A percentile compares a stretch with the other conserved stretches of the same genome.
Conservation (phyloP, 352 stramenopile species). For the Ophiocytium majus region DNA sequence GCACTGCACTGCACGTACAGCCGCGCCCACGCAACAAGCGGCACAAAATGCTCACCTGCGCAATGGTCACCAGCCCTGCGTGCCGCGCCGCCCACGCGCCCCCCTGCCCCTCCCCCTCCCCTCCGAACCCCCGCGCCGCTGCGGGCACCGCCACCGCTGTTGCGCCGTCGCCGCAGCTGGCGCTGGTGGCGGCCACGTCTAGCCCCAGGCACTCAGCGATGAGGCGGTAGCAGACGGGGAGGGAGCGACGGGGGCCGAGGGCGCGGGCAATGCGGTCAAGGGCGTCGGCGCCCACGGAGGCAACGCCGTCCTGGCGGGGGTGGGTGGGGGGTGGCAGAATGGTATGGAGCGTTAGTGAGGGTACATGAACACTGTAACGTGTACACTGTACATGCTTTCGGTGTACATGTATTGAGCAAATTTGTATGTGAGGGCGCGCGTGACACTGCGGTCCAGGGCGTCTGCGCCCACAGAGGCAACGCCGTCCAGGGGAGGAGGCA, state of each 20-base stretch:
- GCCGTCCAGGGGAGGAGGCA: constrained; percentile 7
- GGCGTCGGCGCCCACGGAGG: constrained; percentile 29
- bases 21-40: too few relatives aligned
- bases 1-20: too few relatives aligned
- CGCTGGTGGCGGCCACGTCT: neutral
- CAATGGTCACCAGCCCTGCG: constrained; percentile 36
- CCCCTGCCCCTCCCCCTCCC: constrained; percentile 24
- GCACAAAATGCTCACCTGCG: constrained; percentile 12
- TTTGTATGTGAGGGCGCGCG: constrained; percentile 36
- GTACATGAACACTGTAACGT: too few relatives aligned
- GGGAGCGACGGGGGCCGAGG: constrained; percentile 27
- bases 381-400: too few relatives aligned
- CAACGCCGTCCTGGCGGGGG: constrained; percentile 6
- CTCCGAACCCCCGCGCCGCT: neutral
- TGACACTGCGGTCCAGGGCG: constrained; percentile 46
- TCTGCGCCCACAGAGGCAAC: constrained; percentile 24
- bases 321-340: too few relatives aligned
- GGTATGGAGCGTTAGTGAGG: too few relatives aligned
- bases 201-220: neutral
- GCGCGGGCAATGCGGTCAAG: constrained; percentile 44
- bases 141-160: neutral
- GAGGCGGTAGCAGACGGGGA: constrained; percentile 37
- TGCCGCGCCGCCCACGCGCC: constrained; percentile 41
- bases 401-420: too few relatives aligned
- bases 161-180: neutral